phyloP scores from a whole-genome alignment of 441 rosid species.

The Corymbia calophylla region DNA sequence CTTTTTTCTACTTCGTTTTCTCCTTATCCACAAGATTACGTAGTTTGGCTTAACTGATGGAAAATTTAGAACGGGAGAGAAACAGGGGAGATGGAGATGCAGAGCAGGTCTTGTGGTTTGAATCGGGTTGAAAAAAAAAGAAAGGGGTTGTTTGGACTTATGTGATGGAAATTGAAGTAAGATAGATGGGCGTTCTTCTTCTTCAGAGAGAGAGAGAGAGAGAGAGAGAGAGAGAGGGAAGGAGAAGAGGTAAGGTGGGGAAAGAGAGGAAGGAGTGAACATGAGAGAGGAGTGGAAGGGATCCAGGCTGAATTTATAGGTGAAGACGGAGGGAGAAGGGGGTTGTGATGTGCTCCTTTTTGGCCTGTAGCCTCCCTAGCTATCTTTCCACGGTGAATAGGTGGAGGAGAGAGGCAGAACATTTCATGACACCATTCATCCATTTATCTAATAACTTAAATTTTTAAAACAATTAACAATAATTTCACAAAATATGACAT shows the following conservation, averaged over 20 bases:
- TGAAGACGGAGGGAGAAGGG: neutral
- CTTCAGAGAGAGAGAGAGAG: neutral
- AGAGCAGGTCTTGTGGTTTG: neutral
- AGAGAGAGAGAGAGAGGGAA: constrained; percentile 4
- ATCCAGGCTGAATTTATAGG: constrained; percentile 31
- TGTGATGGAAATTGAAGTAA: neutral
- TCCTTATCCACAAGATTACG: constrained; percentile 8
- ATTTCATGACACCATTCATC: neutral
- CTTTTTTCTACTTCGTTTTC: neutral
- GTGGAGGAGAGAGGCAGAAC: neutral
- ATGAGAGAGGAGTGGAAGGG: constrained; percentile 22
- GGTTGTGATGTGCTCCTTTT: neutral
- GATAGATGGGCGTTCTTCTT: neutral
- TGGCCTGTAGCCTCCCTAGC: neutral
- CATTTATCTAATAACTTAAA: too few species aligned
- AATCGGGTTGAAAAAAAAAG: neutral
- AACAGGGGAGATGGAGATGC: neutral
- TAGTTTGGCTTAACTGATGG: neutral
- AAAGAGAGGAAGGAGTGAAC: neutral
- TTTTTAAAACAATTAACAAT: too few species aligned
- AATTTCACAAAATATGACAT: too few species aligned
- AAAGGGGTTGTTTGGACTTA: neutral
- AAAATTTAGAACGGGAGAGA: neutral
- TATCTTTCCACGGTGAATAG: neutral
- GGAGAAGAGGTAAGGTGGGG: neutral